Evolutionary conservation across 2,329 filamentous ascomycete genomes (phyloP), one percentile per base, ranked within the genome.

Genomic region (Fusarium pilosicola): DNA sequence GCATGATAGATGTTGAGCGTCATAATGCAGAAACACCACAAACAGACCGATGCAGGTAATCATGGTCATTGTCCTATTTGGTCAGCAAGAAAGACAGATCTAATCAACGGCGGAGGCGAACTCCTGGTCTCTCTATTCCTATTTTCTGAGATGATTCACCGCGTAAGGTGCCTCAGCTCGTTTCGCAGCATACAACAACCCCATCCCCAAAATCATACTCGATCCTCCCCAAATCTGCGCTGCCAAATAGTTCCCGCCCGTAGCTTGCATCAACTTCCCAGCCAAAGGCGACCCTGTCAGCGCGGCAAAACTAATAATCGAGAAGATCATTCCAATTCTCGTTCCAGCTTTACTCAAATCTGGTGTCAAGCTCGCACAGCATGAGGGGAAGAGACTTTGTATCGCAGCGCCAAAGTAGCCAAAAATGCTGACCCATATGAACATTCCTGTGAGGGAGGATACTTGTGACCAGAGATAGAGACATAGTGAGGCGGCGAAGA

Each of bases 301-400:
- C 7, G 86, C 85, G 0, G 87, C 85, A 49, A 89, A 85, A 71
- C 87, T 88, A 64, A 87, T 85, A 24, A 89, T 86, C 0, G 86
- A 88, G 55, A 91, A 90, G 3, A 87, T 82, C 89, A 91, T 91
- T 57, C 89, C 89, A 70, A 90, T 88, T 12, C 88, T 81, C 5
- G 87, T 86, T 0, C 89, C 89, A 8, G 85, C 82, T 77, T 89
- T 89, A 18, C 84, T 81, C 68, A 88, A 77, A 72, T 91, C 88
- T 8, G 83, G 83, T 8, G 86, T 88, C 62, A 91, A 79, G 32
- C 87, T 75, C 2, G 79, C 80, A 18, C 79, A 71, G 11, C 80
- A 79, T 0, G 91, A 89, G 0, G 92, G 91, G 74, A 93, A 93
- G 17, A 94, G 78, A 12, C 87, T 87, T 80, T 93, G 91, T 52